Base-by-base conservation (phyloP, 768 basidiomycete species). In the Tulasnella sp. region DNA sequence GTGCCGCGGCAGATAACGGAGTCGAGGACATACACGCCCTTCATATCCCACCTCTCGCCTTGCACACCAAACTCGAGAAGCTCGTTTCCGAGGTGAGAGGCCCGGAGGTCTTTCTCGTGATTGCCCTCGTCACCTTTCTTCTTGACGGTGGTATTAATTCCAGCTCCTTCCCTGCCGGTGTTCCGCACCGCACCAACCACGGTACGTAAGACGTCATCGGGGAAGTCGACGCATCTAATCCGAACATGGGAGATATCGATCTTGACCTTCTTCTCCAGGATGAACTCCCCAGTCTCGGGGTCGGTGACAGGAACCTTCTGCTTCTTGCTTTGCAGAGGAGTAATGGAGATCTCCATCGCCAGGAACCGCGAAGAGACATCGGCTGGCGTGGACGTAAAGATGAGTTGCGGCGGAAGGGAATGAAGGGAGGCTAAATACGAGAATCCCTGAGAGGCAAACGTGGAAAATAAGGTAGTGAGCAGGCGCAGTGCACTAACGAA, bases 341-440 rank as follows among this genome's bases (percentile, higher is more conserved):
- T 44, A 34, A 79, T 42, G 24, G 71, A 46, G 8, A 79, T 72
- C 42, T 79, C 78, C 1, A 79, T 52, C 27, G 71, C 71, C 21
- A 79, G 73, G 78, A 79, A 79, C 27, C 78, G 78, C 27, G 78
- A 79, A n/a, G 36, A 48, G 44, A 34, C 44, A 44, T 79, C 78
- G n/a, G 78, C 40, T 16, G 78, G 78, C 21, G 78, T 79, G 73
- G 78, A 74, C 24, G 78, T 73, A 71, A 79, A 79, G 46, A 79
- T 79, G 71, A 79, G 39, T 71, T 79, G 78, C 9, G 78, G 78
- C 44, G 78, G 78, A 14, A 79, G 78, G 44, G 36, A 79, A 71
- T 79, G 78, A 34, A 79, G 78, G n/a, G 71, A 72, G 31, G 78
- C 78, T 14, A 79, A 72, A 31, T 79, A 79, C 42, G 78, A 79